These are phyloP conservation scores for Kwoniella mangroviensis DNA, from an alignment of 768 basidiomycete species.

Conservation along the genomic window DNA sequence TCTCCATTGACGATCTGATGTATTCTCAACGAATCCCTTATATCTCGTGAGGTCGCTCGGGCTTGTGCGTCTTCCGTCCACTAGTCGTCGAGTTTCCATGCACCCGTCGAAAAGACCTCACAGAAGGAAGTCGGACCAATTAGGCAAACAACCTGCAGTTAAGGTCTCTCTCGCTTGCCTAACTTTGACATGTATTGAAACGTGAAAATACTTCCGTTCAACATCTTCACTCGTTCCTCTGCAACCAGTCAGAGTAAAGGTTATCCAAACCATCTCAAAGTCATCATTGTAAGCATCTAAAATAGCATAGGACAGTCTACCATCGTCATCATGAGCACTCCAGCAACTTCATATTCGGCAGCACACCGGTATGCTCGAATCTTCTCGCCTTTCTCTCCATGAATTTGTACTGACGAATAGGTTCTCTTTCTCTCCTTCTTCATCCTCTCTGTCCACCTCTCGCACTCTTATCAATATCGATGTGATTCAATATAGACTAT, in stretches of 20 bases:
- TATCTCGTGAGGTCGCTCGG: no score
- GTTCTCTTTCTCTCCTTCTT: not conserved
- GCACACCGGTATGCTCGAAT: slow-evolving; percentile 53
- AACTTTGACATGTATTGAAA: not conserved
- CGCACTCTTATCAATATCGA: no score
- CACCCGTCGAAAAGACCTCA: no score
- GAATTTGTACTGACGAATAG: not conserved
- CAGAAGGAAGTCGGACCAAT: not conserved
- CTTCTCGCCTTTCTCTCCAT: no score
- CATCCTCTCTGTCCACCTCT: no score
- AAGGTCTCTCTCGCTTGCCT: not conserved
- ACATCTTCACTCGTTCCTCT: not conserved
- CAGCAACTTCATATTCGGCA: slow-evolving; percentile 32
- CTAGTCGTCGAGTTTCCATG: no score
- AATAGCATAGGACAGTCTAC: not conserved
- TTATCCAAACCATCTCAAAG: not conserved
- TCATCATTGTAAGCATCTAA: not conserved
- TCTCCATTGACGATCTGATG: no score
- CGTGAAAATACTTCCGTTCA: slow-evolving; percentile 8
- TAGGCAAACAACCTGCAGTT: not conserved
- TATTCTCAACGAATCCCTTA: no score
- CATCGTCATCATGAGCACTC: slow-evolving; percentile 18
- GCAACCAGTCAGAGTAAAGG: slow-evolving; percentile 12
- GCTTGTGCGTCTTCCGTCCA: no score
- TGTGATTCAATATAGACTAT: slow-evolving; percentile 61